Percentiles rank a stretch among this genome's conserved stretches.
Conservation (phyloP, 2,329 filamentous ascomycete species). For the Paracoccidioides lutzii region DNA sequence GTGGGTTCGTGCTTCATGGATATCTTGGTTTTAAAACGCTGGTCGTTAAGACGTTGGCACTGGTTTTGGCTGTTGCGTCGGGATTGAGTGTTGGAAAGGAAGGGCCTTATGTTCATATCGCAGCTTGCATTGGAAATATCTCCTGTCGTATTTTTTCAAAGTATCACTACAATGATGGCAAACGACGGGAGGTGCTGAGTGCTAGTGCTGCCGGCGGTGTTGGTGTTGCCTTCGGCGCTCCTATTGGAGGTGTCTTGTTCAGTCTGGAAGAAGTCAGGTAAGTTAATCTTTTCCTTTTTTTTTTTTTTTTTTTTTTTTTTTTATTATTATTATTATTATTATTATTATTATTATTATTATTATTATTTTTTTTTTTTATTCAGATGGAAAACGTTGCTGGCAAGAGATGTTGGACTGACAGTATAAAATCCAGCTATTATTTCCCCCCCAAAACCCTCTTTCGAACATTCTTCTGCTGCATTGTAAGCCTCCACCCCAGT, state of each 20-base stretch:
- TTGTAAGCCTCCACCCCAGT: constrained; percentile 38
- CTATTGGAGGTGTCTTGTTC: constrained; percentile 88
- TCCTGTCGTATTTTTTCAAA: constrained; percentile 86
- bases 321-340: too few species aligned
- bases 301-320: too few species aligned
- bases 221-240: constrained; percentile 84
- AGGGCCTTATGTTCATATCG: constrained; percentile 93
- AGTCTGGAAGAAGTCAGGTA: constrained; percentile 77
- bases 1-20: constrained; percentile 90
- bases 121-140: constrained; percentile 90
- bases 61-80: constrained; percentile 82
- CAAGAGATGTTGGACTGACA: neutral
- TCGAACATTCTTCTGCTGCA: constrained; percentile 96
- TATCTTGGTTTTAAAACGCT: constrained; percentile 84
- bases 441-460: constrained; percentile 96
- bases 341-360: too few species aligned
- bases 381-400: neutral
- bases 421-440: constrained; percentile 55
- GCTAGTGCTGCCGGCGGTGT: constrained; percentile 86
- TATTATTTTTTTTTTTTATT: neutral
- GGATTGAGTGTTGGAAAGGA: constrained; percentile 92
- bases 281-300: too few species aligned
- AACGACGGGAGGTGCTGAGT: constrained; percentile 81
- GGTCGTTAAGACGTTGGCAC: constrained; percentile 66
- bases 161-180: constrained; percentile 87